Percentiles rank a stretch among this genome's conserved stretches.
Evolutionary conservation across 345 rosid species (phyloP).

Genomic region (Turnera subulata): DNA sequence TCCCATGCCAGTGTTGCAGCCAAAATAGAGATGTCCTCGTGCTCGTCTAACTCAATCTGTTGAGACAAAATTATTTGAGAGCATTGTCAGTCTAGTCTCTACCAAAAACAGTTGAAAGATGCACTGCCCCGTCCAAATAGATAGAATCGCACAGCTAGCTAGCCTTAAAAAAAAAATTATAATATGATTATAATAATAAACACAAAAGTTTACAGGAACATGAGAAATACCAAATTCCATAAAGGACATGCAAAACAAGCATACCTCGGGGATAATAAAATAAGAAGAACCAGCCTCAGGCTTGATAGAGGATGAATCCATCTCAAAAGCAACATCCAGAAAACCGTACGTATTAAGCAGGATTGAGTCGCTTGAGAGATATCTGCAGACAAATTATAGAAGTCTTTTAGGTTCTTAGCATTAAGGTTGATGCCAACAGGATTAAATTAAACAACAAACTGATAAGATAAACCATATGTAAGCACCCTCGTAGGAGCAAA

Average conservation of each 20-base stretch:
- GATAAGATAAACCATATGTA: neutral
- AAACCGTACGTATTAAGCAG: conserved; percentile 66
- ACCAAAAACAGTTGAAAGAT: conserved; percentile 2
- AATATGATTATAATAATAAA: neutral
- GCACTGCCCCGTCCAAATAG: neutral
- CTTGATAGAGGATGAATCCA: conserved; percentile 40
- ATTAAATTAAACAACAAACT: neutral
- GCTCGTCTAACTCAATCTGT: conserved; percentile 63
- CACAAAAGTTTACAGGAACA: neutral
- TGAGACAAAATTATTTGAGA: conserved; percentile 1
- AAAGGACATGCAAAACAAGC: conserved; percentile 7
- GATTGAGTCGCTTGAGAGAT: conserved; percentile 61
- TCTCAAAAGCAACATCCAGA: conserved; percentile 46
- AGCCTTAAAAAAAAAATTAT: no score
- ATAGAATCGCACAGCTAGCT: conserved; percentile 5
- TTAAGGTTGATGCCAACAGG: no score
- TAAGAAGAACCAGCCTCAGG: conserved; percentile 63
- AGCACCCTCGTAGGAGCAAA: no score
- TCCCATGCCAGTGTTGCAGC: conserved; percentile 75
- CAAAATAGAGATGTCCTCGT: conserved; percentile 50
- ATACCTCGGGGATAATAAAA: conserved; percentile 83
- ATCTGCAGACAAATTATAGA: conserved; percentile 53
- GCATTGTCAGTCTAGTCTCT: no score
- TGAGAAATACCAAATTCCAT: no score
- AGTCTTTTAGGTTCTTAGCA: neutral